Base-by-base conservation (phyloP, 148 eudicot genomes). In the Chenopodium suecicum region DNA sequence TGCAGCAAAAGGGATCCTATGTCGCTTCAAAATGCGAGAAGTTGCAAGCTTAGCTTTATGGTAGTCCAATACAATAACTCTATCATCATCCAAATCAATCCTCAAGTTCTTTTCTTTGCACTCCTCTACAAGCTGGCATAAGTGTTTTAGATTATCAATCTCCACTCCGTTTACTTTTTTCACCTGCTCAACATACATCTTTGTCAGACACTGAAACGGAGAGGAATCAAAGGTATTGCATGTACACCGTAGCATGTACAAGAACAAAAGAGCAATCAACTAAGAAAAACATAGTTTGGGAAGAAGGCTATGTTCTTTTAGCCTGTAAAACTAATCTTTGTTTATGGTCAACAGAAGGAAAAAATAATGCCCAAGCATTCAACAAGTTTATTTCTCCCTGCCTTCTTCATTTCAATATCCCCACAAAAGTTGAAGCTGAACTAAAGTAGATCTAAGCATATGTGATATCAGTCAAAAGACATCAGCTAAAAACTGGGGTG, bases 11-110 rank as follows among this genome's bases (percentile, higher is more conserved):
- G 94, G 93, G 84, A 95, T 95, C 76, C 99, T 85, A 83, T 93
- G 97, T 79, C 97, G 90, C 80, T 85, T 90, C 84, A 95, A 86
- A 74, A 95, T 95, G 6, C 93, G 94, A 64, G 87, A 87, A 23
- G 99, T 93, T 80, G 98, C 98, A 69, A 91, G 86, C 86, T 90
- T 92, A 65, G 98, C 98, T 70, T 79, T 83, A 22, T 85, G 82
- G 85, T 91, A 91, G 78, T 92, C 89, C 78, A 95, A 87, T 66
- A 89, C 93, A 78, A 95, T 87, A 34, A 95, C 98, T 79, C 98
- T 84, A 75, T 92, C 97, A 34, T 93, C 98, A 31, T 95, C 99
- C 82, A 93, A 86, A 90, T 93, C 99, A 82, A 95, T 86, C 87
- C 98, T 86, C 75, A 95, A 74, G 65, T 70, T 88, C 80, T 88